Evolutionary conservation across 2,329 filamentous ascomycete species (phyloP), one percentile per base, ranked within the genome.

Genomic region (Hypoxylon sp.): DNA sequence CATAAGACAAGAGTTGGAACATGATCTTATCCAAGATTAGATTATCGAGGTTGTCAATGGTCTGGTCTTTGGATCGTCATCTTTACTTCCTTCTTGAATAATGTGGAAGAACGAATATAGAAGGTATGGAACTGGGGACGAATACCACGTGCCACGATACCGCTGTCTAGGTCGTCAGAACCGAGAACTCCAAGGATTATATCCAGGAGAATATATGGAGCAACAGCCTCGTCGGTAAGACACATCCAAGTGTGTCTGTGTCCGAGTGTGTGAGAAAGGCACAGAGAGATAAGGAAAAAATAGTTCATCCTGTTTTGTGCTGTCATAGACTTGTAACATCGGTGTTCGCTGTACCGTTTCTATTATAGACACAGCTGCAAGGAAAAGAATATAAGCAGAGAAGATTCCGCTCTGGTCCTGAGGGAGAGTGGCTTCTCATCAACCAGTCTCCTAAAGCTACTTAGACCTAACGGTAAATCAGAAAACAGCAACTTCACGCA

Each of bases 41-140:
- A 24, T 22, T 11, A 51, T 29, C 37, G 39, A 9, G 24, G 54
- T 56, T 4, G 42, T 55, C 26, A 24, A 48, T 19, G 37, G 11
- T 59, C 55, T 17, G 50, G 1, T 42, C 44, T 46, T 33, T 42
- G 55, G 59, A n/a, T 61, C 52, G 22, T 6, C 39, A 22, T 60
- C 22, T 29, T 48, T 8, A 26, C 8, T 56, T 48, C 24, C 44
- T 65, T 70, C 57, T 56, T 65, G 61, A 70, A 67, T n/a, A 58
- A 10, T 57, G 39, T 60, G n/a, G 44, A 67, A 62, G 39, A 8
- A 35, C 29, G 22, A 54, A 17, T 19, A 13, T 5, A 44, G 17
- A 29, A 54, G n/a, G 26, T n/a, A 11, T 35, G 44, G 1, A 24
- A 8, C 5, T 22, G 11, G 46, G 13, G 17, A 33, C 33, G 9